These are phyloP conservation scores for Phytophthora cactorum DNA, from an alignment of 352 stramenopile species.

Conservation along the genomic window DNA sequence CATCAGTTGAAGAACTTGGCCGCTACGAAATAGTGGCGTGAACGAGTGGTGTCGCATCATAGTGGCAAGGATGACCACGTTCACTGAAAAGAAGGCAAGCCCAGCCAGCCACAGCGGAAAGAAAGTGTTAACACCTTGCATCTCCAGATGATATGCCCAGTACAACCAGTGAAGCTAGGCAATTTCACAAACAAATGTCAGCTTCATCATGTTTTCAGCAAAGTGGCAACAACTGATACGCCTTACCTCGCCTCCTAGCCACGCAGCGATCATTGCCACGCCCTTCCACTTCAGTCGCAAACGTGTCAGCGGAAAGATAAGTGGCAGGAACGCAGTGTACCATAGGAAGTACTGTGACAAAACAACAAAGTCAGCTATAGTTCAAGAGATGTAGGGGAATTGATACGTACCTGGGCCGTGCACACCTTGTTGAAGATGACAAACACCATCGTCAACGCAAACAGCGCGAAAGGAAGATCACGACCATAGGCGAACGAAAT, in stretches of 20 bases:
- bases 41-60: conserved; percentile 74
- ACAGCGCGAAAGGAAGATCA: conserved; percentile 95
- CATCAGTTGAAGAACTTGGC: conserved; percentile 48
- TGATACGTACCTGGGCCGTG: conserved; percentile 74
- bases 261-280: conserved; percentile 63
- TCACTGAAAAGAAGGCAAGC: conserved; percentile 90
- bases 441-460: conserved; percentile 98
- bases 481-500: conserved; percentile 73
- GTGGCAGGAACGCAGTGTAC: conserved; percentile 94
- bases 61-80: conserved; percentile 79
- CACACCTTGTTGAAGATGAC: conserved; percentile 98
- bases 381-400: background rate
- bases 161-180: conserved; percentile 88
- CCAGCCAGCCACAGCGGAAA: conserved; percentile 87
- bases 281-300: conserved; percentile 74
- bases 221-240: background rate
- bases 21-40: conserved; percentile 62
- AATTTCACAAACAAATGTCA: conserved; percentile 12
- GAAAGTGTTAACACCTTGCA: conserved; percentile 91
- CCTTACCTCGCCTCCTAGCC: conserved; percentile 79
- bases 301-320: conserved; percentile 82
- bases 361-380: conserved; percentile 14
- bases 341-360: conserved; percentile 98
- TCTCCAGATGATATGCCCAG: conserved; percentile 91
- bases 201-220: background rate